phyloP scores from a whole-genome alignment of 192 early-diverging fungal species.

The Funneliformis geosporum region DNA sequence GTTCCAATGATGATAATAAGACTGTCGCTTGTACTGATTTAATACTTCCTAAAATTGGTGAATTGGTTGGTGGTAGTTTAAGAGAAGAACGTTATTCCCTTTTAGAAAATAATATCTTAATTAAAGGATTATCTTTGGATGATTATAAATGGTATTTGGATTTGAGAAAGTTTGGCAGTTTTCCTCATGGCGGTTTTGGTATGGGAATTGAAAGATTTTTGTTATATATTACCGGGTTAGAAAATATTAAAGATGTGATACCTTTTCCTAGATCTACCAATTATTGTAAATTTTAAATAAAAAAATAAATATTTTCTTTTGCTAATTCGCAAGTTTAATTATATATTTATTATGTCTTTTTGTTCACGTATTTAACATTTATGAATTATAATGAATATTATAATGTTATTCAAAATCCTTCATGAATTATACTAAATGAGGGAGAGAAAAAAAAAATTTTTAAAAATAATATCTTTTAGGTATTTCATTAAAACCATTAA shows the following conservation, averaged over 20 bases:
- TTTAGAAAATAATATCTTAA: constrained; percentile 54
- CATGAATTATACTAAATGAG: no score
- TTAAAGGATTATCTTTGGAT: constrained; percentile 57
- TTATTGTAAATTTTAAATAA: constrained; percentile 54
- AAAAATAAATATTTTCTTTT: neutral
- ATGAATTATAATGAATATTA: no score
- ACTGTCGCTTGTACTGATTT: constrained; percentile 86
- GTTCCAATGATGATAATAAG: constrained; percentile 47
- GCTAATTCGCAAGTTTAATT: neutral
- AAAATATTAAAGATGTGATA: constrained; percentile 76
- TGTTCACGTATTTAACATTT: no score
- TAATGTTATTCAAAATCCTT: no score
- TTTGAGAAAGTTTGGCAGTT: constrained; percentile 78
- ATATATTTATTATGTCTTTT: no score
- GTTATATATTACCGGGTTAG: constrained; percentile 73
- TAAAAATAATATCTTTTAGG: no score
- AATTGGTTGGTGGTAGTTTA: constrained; percentile 82
- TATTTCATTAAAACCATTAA: no score
- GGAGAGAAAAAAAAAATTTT: neutral
- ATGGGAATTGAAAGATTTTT: constrained; percentile 87
- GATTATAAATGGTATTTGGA: constrained; percentile 86
- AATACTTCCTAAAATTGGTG: constrained; percentile 81
- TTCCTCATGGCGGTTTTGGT: constrained; percentile 89
- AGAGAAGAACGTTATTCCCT: constrained; percentile 69
- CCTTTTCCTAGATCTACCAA: constrained; percentile 53